Conservation (phyloP, 2,329 filamentous ascomycete genomes). For the Neopestalotiopsis clavispora region DNA sequence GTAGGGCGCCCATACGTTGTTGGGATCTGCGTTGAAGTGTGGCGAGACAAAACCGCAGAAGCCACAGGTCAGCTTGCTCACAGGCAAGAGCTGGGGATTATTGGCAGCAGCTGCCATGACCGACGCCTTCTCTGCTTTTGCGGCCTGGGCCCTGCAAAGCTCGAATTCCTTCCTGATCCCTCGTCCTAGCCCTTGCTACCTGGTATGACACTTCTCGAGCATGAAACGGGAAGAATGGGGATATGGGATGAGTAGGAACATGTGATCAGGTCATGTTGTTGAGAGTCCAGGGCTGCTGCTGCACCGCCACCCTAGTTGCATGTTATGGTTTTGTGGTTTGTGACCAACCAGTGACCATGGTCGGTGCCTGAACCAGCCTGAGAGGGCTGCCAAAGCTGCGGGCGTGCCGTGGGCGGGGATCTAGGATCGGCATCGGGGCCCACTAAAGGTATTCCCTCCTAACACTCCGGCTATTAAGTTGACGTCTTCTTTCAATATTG, state of each 20-base stretch:
- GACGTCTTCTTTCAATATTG: too few species aligned
- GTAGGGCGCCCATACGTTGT: conserved; percentile 25
- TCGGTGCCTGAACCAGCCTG: too few species aligned
- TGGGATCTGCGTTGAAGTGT: conserved; percentile 15
- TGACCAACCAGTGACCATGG: too few species aligned
- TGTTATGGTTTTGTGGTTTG: background rate
- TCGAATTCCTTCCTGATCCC: background rate
- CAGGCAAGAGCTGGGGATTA: conserved; percentile 5
- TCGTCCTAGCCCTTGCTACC: background rate
- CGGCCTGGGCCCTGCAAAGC: background rate
- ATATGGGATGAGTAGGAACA: background rate
- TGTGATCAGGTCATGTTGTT: background rate
- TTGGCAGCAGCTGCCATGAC: background rate
- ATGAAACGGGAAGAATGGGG: background rate
- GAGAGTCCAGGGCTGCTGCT: background rate
- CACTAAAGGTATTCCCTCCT: too few species aligned
- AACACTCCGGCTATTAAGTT: too few species aligned
- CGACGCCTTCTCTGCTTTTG: background rate
- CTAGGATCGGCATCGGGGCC: too few species aligned
- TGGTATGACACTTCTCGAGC: background rate
- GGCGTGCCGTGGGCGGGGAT: too few species aligned
- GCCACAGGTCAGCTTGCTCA: conserved; percentile 24
- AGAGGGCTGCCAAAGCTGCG: too few species aligned
- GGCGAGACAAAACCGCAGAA: conserved; percentile 28
- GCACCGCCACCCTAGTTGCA: background rate